Evolutionary conservation across 2,329 filamentous ascomycete genomes (phyloP).

Genomic region (Exophiala alcalophila): DNA sequence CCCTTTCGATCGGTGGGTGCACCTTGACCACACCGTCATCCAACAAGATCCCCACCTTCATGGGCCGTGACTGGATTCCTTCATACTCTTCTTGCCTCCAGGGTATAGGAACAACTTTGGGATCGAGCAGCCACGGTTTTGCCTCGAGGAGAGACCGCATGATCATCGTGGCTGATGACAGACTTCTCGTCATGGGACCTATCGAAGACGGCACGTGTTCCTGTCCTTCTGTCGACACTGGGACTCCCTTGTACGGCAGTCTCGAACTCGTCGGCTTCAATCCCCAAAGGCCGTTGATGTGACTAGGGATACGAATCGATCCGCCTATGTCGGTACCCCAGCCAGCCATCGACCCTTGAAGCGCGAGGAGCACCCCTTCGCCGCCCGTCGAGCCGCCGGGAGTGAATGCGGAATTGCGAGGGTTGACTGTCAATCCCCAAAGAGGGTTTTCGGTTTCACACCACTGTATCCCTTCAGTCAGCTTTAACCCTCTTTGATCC

Average conservation of each 20-base stretch:
- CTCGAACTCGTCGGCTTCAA: conserved; percentile 55
- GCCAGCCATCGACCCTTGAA: conserved; percentile 45
- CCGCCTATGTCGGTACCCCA: conserved; percentile 55
- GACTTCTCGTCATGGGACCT: conserved; percentile 57
- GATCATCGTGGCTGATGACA: conserved; percentile 49
- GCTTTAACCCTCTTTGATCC: conserved; percentile 38
- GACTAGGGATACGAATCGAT: conserved; percentile 49
- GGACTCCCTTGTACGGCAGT: conserved; percentile 57
- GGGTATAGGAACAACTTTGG: conserved; percentile 52
- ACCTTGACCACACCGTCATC: conserved; percentile 29
- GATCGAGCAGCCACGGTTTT: conserved; percentile 55
- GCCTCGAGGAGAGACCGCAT: conserved; percentile 37
- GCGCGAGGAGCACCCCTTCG: conserved; percentile 41
- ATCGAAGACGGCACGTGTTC: conserved; percentile 62
- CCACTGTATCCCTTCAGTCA: conserved; percentile 43
- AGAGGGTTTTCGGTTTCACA: conserved; percentile 55
- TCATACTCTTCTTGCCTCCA: conserved; percentile 53
- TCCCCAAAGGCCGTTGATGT: conserved; percentile 50
- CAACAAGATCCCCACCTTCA: conserved; percentile 25
- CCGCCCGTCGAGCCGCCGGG: conserved; percentile 50
- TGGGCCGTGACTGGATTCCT: conserved; percentile 45
- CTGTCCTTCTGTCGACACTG: conserved; percentile 62
- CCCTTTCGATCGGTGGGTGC: conserved; percentile 28
- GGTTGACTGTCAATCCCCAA: conserved; percentile 51
- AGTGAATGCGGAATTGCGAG: conserved; percentile 43